Percentiles rank a stretch among this genome's conserved stretches.
phyloP scores from a whole-genome alignment of 768 basidiomycete genomes.

The Leccinum rimulosum region DNA sequence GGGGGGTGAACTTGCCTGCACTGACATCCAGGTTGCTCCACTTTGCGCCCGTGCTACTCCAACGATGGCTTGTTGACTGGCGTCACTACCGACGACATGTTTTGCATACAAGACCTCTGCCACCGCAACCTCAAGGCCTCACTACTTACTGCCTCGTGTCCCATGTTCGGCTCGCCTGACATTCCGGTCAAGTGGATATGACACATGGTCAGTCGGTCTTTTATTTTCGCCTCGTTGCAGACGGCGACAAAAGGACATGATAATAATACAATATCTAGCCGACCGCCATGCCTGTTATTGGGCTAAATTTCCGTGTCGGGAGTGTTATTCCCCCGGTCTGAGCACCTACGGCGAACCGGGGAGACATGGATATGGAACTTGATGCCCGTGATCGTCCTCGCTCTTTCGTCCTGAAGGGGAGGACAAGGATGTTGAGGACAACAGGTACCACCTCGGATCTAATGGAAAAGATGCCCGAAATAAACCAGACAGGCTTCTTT shows the following conservation, averaged over 20 bases:
- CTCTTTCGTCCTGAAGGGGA: background rate
- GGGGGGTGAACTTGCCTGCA: background rate
- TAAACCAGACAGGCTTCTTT: background rate
- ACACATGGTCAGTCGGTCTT: background rate
- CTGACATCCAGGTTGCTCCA: background rate
- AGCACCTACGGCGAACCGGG: background rate
- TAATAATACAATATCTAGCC: background rate
- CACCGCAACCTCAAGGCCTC: background rate
- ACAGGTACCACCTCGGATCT: background rate
- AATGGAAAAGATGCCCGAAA: background rate
- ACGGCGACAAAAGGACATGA: background rate
- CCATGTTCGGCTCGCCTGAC: background rate
- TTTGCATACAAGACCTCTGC: too few relatives aligned
- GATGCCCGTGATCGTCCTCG: background rate
- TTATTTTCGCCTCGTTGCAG: background rate
- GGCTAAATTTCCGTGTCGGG: background rate
- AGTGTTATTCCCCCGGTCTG: background rate
- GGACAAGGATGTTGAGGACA: background rate
- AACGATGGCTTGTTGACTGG: background rate
- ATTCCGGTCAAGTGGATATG: background rate
- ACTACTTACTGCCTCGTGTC: background rate
- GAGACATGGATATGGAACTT: background rate
- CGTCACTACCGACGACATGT: background rate
- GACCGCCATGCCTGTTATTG: background rate
- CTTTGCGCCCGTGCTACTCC: background rate